These are phyloP conservation scores for Tolypocladium paradoxum DNA, from an alignment of 2,329 filamentous ascomycete genomes.

Conservation along the genomic window DNA sequence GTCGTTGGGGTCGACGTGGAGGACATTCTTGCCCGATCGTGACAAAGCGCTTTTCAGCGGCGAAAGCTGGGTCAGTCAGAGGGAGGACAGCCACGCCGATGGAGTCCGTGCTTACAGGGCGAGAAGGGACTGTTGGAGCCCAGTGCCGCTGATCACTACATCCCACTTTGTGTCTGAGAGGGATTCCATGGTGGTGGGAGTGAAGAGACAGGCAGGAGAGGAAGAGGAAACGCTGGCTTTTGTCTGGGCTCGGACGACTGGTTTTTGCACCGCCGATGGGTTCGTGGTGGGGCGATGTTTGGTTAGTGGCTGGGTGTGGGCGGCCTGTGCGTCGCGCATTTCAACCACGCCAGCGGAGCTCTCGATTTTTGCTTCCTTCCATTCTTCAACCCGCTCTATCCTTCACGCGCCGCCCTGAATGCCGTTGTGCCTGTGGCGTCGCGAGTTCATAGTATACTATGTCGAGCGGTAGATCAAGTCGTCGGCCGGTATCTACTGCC, in stretches of 20 bases:
- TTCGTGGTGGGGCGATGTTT: constrained; percentile 1
- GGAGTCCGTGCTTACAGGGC: constrained; percentile 52
- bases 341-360: constrained; percentile 7
- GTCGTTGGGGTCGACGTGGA: constrained; percentile 78
- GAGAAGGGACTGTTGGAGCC: constrained; percentile 67
- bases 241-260: constrained; percentile 4
- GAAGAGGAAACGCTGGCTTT: constrained; percentile 8
- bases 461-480: constrained; percentile 53
- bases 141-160: constrained; percentile 68
- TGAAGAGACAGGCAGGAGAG: constrained; percentile 6
- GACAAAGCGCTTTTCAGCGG: constrained; percentile 67
- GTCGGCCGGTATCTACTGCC: constrained; percentile 81
- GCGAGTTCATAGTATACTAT: constrained; percentile 29
- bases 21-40: constrained; percentile 79
- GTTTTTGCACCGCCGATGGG: constrained; percentile 7
- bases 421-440: constrained; percentile 36
- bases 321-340: neutral
- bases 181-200: constrained; percentile 51
- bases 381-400: constrained; percentile 18
- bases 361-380: constrained; percentile 18
- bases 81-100: constrained; percentile 18
- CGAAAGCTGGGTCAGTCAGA: constrained; percentile 20
- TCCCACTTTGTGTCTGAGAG: constrained; percentile 68
- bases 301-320: neutral
- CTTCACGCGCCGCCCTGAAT: constrained; percentile 17